Conservation (phyloP, 768 basidiomycete genomes). For the Antrodiella citrinella region DNA sequence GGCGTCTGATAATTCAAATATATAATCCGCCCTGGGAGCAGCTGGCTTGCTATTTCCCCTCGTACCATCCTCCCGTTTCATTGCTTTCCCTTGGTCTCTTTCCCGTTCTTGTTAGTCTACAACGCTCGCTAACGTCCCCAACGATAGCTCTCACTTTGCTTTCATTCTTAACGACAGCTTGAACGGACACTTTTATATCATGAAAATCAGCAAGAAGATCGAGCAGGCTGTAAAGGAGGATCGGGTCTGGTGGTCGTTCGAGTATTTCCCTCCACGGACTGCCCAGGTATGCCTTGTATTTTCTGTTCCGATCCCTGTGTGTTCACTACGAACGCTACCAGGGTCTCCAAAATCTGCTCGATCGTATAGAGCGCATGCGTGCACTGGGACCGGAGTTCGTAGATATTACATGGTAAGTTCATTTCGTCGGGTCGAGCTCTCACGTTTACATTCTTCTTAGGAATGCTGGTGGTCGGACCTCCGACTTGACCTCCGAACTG, state of each 20-base stretch:
- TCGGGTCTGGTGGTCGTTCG: slow-evolving; percentile 96
- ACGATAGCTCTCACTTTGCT: not conserved
- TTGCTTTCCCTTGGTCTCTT: not conserved
- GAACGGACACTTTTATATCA: slow-evolving; percentile 23
- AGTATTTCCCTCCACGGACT: slow-evolving; percentile 95
- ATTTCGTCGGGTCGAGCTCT: not conserved
- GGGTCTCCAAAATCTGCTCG: slow-evolving; percentile 92
- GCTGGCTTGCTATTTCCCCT: not conserved
- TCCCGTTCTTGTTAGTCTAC: not conserved
- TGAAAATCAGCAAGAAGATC: slow-evolving; percentile 96
- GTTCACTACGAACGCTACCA: slow-evolving; percentile 20
- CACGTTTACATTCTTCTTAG: slow-evolving; percentile 43
- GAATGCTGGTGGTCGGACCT: slow-evolving; percentile 96
- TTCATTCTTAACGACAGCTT: not conserved
- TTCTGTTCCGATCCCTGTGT: not conserved
- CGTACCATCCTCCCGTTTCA: not conserved
- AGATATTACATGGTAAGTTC: slow-evolving; percentile 83
- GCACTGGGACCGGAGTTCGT: slow-evolving; percentile 94
- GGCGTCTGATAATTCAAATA: not conserved
- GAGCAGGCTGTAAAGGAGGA: slow-evolving; percentile 77
- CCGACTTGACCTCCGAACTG: slow-evolving; percentile 88
- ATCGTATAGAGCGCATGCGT: slow-evolving; percentile 98
- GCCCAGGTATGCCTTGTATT: slow-evolving; percentile 57
- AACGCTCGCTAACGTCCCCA: not conserved
- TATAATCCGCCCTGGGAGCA: not conserved